These are phyloP conservation scores for Ligustrum vulgare DNA, from an alignment of 257 asterid species.

Conservation along the genomic window DNA sequence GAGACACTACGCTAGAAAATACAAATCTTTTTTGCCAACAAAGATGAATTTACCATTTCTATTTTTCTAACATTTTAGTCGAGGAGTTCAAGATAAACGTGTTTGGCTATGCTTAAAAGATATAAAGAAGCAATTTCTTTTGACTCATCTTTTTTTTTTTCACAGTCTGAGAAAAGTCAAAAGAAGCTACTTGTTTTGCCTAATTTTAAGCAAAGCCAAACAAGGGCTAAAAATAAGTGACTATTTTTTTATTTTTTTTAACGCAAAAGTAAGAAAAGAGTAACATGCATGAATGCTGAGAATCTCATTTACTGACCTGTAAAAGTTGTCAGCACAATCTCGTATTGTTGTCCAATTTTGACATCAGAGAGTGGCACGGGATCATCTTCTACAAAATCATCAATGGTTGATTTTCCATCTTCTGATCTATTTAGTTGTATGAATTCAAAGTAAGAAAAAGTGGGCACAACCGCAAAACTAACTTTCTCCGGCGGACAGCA, in stretches of 20 bases:
- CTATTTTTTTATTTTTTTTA: too few relatives aligned
- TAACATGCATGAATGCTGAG: neutral
- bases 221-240: too few relatives aligned
- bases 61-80: too few relatives aligned
- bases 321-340: conserved; percentile 72
- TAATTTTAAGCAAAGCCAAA: neutral
- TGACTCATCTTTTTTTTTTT: too few relatives aligned
- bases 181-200: neutral
- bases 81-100: too few relatives aligned
- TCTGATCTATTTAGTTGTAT: conserved; percentile 55
- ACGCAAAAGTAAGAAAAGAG: too few relatives aligned
- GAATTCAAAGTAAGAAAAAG: conserved; percentile 75
- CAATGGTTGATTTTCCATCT: conserved; percentile 14
- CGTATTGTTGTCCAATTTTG: conserved; percentile 65
- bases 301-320: conserved; percentile 43
- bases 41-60: neutral
- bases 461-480: conserved; percentile 60
- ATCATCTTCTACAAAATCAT: conserved; percentile 56
- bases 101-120: neutral
- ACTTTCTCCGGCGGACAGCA: conserved; percentile 61
- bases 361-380: conserved; percentile 63
- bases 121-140: neutral
- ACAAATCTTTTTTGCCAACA: neutral
- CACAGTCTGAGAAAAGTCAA: neutral
- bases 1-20: neutral